Evolutionary conservation across 371 early-diverging fungal species (phyloP).

Genomic region (Blastocladiella emersonii): DNA sequence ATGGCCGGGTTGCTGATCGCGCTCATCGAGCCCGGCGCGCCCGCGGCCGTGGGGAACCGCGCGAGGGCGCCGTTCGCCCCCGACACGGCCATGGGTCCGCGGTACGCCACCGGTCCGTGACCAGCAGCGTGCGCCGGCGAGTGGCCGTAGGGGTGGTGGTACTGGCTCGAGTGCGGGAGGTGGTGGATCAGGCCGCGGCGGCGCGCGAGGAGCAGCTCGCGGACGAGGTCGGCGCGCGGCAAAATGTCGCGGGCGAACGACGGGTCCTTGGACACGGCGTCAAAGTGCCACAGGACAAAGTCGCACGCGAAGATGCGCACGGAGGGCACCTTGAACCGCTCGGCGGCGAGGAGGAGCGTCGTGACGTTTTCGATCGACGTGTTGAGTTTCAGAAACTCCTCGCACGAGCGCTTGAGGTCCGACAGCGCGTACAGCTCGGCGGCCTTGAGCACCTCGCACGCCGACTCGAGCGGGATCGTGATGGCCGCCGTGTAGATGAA

Average conservation of each 20-base stretch:
- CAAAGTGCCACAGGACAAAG: slow-evolving; percentile 8
- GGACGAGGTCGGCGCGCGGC: slow-evolving; percentile 1
- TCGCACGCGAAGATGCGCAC: slow-evolving; percentile 2
- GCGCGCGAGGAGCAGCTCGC: slow-evolving; percentile 3
- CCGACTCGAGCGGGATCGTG: neutral
- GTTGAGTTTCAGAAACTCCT: slow-evolving; percentile 6
- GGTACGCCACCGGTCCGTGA: no score
- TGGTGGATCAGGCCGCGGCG: neutral
- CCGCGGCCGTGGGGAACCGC: neutral
- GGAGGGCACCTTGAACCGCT: slow-evolving; percentile 3
- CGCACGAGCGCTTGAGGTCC: neutral
- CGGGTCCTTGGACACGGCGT: neutral
- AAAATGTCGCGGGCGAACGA: slow-evolving; percentile 5
- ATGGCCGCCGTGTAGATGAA: neutral
- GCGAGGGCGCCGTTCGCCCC: no score
- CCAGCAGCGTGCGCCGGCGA: neutral
- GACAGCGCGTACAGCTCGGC: neutral
- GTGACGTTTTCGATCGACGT: slow-evolving; percentile 7
- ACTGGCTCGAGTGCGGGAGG: no score
- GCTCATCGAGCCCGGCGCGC: no score
- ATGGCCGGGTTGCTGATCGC: no score
- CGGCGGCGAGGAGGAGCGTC: neutral
- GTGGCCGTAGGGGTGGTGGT: neutral
- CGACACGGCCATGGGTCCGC: no score
- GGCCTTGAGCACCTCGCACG: neutral